phyloP scores from a whole-genome alignment of 75 land plant genomes.

The Sequoiadendron giganteum region DNA sequence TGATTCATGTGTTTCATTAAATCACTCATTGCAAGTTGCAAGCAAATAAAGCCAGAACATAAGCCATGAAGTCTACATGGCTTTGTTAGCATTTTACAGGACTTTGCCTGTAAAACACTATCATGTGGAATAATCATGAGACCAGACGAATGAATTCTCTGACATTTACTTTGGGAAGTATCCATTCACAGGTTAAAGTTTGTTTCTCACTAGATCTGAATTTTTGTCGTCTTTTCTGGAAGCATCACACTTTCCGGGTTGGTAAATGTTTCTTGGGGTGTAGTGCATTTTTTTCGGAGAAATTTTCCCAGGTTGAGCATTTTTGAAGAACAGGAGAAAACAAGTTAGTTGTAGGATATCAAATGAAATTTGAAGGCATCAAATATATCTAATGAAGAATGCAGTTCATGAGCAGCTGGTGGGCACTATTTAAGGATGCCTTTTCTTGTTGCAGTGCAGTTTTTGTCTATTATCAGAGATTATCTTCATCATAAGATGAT shows the following conservation, averaged over 20 bases:
- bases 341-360: neutral
- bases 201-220: constrained; percentile 1
- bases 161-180: constrained; percentile 8
- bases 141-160: constrained; percentile 13
- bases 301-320: neutral
- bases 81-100: neutral
- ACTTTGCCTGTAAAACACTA: neutral
- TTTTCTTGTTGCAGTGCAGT: neutral
- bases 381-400: neutral
- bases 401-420: constrained; percentile 4
- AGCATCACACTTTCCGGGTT: constrained; percentile 5
- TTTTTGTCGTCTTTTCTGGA: constrained; percentile 6
- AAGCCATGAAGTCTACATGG: constrained; percentile 9
- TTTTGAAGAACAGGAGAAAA: constrained; percentile 1
- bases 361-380: neutral
- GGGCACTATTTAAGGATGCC: neutral
- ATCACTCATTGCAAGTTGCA: constrained; percentile 6
- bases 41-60: constrained; percentile 2
- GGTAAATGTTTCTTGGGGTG: constrained; percentile 9
- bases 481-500: neutral
- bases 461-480: neutral
- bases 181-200: neutral
- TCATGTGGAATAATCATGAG: constrained; percentile 14
- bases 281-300: neutral
- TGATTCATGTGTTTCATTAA: constrained; percentile 14